phyloP scores from a whole-genome alignment of 352 stramenopile species.

The Phytopythium helicoides region DNA sequence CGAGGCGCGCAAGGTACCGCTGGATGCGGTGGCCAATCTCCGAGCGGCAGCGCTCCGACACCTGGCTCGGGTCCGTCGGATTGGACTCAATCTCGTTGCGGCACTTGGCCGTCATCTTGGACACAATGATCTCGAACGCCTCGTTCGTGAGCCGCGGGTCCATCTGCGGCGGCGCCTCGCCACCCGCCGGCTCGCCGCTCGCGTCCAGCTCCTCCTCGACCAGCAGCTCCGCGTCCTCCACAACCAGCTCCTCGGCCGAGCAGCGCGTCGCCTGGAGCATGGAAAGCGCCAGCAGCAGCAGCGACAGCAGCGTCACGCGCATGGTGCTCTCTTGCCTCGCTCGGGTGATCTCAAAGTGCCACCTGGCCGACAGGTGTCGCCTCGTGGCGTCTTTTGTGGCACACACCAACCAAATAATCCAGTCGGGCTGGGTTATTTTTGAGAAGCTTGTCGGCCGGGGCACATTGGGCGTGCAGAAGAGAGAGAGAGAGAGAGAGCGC shows the following conservation, averaged over 20 bases:
- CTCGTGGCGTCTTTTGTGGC: too few relatives aligned
- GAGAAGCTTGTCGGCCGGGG: too few relatives aligned
- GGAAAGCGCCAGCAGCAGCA: slow-evolving; percentile 44
- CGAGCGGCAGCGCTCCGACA: slow-evolving; percentile 64
- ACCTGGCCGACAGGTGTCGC: too few relatives aligned
- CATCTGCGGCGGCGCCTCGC: slow-evolving; percentile 19
- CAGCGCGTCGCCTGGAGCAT: slow-evolving; percentile 13
- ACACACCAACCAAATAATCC: too few relatives aligned
- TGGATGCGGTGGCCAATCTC: slow-evolving; percentile 60
- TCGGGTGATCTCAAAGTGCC: background rate
- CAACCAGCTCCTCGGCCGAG: slow-evolving; percentile 24
- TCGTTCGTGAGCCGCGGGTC: slow-evolving; percentile 55
- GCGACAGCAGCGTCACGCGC: slow-evolving; percentile 36
- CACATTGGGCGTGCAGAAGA: too few relatives aligned
- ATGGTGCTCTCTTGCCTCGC: slow-evolving; percentile 22
- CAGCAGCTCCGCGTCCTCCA: slow-evolving; percentile 37
- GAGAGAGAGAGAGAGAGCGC: background rate
- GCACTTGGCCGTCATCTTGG: slow-evolving; percentile 74
- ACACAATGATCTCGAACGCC: slow-evolving; percentile 63
- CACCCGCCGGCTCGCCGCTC: slow-evolving; percentile 12
- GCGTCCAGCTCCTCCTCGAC: slow-evolving; percentile 46
- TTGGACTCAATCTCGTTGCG: slow-evolving; percentile 72
- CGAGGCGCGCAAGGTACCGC: slow-evolving; percentile 55
- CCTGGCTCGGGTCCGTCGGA: slow-evolving; percentile 47
- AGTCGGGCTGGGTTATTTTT: too few relatives aligned